A percentile compares a stretch with the other conserved stretches of the same genome.
phyloP scores from a whole-genome alignment of 2,329 filamentous ascomycete genomes.

The Dothideomycetes sp. region DNA sequence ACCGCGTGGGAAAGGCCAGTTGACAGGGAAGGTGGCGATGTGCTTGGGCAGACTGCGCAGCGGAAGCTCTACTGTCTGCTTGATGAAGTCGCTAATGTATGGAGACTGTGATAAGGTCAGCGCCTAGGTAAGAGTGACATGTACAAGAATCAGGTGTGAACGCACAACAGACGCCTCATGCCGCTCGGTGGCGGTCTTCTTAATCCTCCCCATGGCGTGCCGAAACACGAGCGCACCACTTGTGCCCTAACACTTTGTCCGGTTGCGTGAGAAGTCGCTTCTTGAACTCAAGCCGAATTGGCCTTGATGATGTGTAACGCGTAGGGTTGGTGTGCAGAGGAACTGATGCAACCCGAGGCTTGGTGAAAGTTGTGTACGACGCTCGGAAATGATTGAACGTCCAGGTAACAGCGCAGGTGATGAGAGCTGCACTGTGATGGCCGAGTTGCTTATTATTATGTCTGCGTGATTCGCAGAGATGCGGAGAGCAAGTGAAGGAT shows the following conservation, averaged over 20 bases:
- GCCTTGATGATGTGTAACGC: background rate
- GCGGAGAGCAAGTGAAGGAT: background rate
- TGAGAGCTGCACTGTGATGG: background rate
- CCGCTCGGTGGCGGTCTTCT: slow-evolving; percentile 42
- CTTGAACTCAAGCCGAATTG: background rate
- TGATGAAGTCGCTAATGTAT: slow-evolving; percentile 73
- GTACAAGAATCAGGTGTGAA: background rate
- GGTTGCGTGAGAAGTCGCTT: slow-evolving; percentile 1
- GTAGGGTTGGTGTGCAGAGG: too few species aligned
- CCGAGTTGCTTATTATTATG: background rate
- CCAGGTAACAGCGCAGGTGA: too few species aligned
- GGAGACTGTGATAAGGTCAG: slow-evolving; percentile 54
- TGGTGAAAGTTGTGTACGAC: background rate
- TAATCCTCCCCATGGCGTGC: slow-evolving; percentile 40
- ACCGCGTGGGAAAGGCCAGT: slow-evolving; percentile 92
- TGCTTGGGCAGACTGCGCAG: slow-evolving; percentile 67
- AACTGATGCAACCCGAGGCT: too few species aligned
- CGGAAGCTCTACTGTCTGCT: slow-evolving; percentile 55
- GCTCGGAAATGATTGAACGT: too few species aligned
- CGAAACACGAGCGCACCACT: slow-evolving; percentile 10
- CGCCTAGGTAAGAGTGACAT: slow-evolving; percentile 6
- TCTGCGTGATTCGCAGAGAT: background rate
- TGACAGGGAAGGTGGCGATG: slow-evolving; percentile 68
- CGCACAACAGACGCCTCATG: slow-evolving; percentile 42
- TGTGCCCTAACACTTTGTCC: slow-evolving; percentile 5